phyloP scores from a whole-genome alignment of 805 yeast genomes.

The Nakazawaea populi region DNA sequence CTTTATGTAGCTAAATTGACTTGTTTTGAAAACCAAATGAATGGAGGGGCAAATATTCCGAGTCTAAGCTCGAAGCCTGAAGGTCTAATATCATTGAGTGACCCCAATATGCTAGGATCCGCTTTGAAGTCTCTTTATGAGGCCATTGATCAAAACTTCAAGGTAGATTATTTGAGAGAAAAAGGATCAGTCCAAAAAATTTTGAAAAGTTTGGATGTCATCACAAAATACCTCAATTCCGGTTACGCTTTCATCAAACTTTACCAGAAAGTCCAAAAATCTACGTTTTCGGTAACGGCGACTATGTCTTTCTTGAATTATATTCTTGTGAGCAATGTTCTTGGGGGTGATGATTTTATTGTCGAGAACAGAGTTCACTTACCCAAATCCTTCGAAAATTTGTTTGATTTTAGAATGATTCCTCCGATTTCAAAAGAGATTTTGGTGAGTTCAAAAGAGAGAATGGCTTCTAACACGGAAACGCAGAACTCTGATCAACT shows the following conservation, averaged over 20 bases:
- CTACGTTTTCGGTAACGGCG: constrained; percentile 24
- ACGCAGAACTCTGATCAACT: background rate
- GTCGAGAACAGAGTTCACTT: constrained; percentile 6
- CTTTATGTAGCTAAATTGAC: no score
- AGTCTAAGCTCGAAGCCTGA: background rate
- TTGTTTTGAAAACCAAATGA: background rate
- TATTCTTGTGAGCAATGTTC: constrained; percentile 20
- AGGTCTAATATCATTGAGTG: background rate
- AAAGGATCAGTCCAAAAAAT: constrained; percentile 16
- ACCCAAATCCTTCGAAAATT: constrained; percentile 12
- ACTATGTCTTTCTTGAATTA: constrained; percentile 29
- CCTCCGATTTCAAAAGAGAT: constrained; percentile 23
- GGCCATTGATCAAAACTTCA: constrained; percentile 24
- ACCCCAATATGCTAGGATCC: constrained; percentile 12
- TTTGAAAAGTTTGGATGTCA: constrained; percentile 10
- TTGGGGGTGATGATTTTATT: constrained; percentile 12
- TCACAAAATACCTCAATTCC: background rate
- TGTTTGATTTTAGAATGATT: constrained; percentile 20
- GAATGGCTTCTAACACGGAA: constrained; percentile 11
- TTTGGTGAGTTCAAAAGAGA: constrained; percentile 14
- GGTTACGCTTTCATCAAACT: constrained; percentile 15
- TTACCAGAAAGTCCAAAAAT: constrained; percentile 13
- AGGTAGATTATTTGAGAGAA: constrained; percentile 19
- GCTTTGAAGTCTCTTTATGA: constrained; percentile 23
- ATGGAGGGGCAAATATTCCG: background rate